phyloP scores from a whole-genome alignment of 1,284 basidiomycete genomes.

The Macrocystidia cucumis region DNA sequence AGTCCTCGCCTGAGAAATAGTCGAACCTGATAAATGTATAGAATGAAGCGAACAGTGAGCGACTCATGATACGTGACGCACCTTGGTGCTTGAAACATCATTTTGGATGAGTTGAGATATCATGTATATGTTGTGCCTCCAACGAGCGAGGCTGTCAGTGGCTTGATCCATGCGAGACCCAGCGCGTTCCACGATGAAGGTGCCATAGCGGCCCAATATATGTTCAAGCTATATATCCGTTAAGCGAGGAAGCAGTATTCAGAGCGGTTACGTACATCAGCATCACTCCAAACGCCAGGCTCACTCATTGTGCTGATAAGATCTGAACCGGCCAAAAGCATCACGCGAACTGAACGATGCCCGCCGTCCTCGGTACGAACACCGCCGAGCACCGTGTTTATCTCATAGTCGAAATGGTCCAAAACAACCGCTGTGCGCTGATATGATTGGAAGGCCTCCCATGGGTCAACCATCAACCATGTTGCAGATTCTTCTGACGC shows the following conservation, averaged over 20 bases:
- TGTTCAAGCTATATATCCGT: constrained; percentile 71
- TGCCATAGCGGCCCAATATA: constrained; percentile 92
- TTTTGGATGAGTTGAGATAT: constrained; percentile 97
- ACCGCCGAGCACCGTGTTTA: constrained; percentile 78
- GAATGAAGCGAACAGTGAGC: constrained; percentile 6
- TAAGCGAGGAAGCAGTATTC: constrained; percentile 6
- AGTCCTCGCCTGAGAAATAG: constrained; percentile 90
- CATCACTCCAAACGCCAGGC: constrained; percentile 96
- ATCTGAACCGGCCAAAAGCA: constrained; percentile 96
- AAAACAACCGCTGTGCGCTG: constrained; percentile 94
- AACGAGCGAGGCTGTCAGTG: constrained; percentile 66
- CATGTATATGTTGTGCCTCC: constrained; percentile 89
- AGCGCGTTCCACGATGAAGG: constrained; percentile 92
- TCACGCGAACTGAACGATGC: constrained; percentile 63
- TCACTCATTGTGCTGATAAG: constrained; percentile 98
- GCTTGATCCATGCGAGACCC: constrained; percentile 89
- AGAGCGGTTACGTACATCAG: constrained; percentile 56
- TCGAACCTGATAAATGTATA: constrained; percentile 36
- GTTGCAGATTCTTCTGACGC: constrained; percentile 75
- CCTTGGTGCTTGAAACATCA: constrained; percentile 96
- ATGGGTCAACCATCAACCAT: constrained; percentile 93
- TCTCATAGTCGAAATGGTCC: constrained; percentile 92
- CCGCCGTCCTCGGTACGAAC: constrained; percentile 59
- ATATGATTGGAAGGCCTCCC: constrained; percentile 94
- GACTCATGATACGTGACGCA: constrained; percentile 22